phyloP scores from a whole-genome alignment of 176 grass and related monocot species.

The Eragrostis curvula region DNA sequence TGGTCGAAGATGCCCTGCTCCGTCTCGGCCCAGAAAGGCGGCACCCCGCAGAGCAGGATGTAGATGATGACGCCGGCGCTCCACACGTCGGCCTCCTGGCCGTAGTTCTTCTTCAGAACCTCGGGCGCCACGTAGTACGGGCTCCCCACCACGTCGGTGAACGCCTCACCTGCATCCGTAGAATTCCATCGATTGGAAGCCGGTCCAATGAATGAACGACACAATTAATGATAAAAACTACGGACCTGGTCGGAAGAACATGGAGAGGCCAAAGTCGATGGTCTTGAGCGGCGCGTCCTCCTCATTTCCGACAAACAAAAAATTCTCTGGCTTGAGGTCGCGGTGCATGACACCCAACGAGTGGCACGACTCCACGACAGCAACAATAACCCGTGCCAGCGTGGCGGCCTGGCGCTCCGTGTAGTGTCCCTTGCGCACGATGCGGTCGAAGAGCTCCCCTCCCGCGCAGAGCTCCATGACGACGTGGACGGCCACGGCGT shows the following conservation, averaged over 20 bases:
- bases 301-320: slow-evolving; percentile 45
- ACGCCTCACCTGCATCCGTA: slow-evolving; percentile 38
- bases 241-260: slow-evolving; percentile 59
- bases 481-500: slow-evolving; percentile 55
- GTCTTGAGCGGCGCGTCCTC: slow-evolving; percentile 60
- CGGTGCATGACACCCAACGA: slow-evolving; percentile 61
- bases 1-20: slow-evolving; percentile 70
- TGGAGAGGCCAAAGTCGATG: slow-evolving; percentile 66
- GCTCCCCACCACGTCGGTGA: slow-evolving; percentile 58
- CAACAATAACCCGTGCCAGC: slow-evolving; percentile 51
- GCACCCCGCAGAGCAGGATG: slow-evolving; percentile 62
- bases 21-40: slow-evolving; percentile 66
- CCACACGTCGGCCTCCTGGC: slow-evolving; percentile 64
- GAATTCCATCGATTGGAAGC: too few relatives aligned
- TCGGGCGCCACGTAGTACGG: slow-evolving; percentile 67
- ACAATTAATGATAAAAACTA: too few relatives aligned
- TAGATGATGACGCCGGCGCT: slow-evolving; percentile 58
- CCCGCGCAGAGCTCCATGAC: slow-evolving; percentile 67
- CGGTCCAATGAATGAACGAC: too few relatives aligned
- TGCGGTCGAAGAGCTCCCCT: slow-evolving; percentile 63
- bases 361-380: slow-evolving; percentile 56
- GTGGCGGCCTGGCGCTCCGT: slow-evolving; percentile 56
- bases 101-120: slow-evolving; percentile 57
- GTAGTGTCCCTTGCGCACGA: slow-evolving; percentile 47
- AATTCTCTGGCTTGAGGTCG: slow-evolving; percentile 60